Evolutionary conservation across 2,329 filamentous ascomycete species (phyloP).

Genomic region (Pyrenophora seminiperda): DNA sequence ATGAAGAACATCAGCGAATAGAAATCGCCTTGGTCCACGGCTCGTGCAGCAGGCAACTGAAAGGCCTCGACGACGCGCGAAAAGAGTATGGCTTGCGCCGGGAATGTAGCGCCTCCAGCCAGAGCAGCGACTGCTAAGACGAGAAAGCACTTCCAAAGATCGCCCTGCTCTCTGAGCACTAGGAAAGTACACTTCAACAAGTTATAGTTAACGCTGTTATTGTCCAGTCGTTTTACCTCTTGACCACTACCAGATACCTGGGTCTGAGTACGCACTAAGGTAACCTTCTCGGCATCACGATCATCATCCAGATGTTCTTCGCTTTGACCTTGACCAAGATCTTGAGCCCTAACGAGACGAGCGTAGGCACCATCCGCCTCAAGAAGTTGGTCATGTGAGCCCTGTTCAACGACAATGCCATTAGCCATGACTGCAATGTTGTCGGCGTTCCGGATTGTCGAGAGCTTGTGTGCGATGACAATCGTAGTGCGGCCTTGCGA

Average conservation of each 20-base stretch:
- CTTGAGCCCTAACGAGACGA: slow-evolving; percentile 64
- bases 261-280: slow-evolving; percentile 37
- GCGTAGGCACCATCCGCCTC: slow-evolving; percentile 74
- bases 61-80: slow-evolving; percentile 57
- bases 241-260: slow-evolving; percentile 33
- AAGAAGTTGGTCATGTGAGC: slow-evolving; percentile 80
- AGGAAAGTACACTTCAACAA: slow-evolving; percentile 34
- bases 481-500: slow-evolving; percentile 88
- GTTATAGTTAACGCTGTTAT: slow-evolving; percentile 39
- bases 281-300: slow-evolving; percentile 18
- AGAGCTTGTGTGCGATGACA: slow-evolving; percentile 91
- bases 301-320: slow-evolving; percentile 29
- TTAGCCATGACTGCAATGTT: slow-evolving; percentile 92
- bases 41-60: slow-evolving; percentile 47
- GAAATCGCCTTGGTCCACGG: slow-evolving; percentile 54
- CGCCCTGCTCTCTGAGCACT: slow-evolving; percentile 39
- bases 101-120: slow-evolving; percentile 51
- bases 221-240: slow-evolving; percentile 21
- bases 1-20: slow-evolving; percentile 63
- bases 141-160: slow-evolving; percentile 47
- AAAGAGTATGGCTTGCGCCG: slow-evolving; percentile 58
- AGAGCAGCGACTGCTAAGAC: slow-evolving; percentile 36
- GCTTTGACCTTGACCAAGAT: slow-evolving; percentile 45
- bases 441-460: slow-evolving; percentile 89
- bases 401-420: slow-evolving; percentile 86